A percentile compares a stretch with the other conserved stretches of the same genome.
Conservation (phyloP, 2,329 filamentous ascomycete genomes). For the Remersonia thermophila region DNA sequence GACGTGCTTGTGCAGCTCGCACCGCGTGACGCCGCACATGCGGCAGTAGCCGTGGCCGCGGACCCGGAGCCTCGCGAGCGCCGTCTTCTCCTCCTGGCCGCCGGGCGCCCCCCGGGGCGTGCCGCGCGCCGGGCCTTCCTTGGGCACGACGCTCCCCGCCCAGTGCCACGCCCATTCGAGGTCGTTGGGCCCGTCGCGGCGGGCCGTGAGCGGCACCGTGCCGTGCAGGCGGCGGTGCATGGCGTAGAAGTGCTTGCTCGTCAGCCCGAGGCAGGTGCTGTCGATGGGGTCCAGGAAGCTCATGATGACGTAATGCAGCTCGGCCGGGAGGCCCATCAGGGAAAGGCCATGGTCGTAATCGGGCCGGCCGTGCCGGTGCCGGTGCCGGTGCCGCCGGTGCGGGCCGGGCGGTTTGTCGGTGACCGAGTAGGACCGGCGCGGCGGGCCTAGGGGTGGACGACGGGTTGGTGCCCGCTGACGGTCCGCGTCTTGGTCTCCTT, state of each 20-base stretch:
- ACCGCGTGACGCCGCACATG: constrained; percentile 48
- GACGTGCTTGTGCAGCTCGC: constrained; percentile 52
- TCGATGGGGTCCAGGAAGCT: constrained; percentile 54
- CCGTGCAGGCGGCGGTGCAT: constrained; percentile 46
- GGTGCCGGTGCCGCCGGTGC: too few species aligned
- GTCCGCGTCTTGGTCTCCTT: too few species aligned
- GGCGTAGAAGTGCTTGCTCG: constrained; percentile 44
- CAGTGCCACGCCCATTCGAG: constrained; percentile 53
- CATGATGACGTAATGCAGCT: constrained; percentile 49
- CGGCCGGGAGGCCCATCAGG: constrained; percentile 41
- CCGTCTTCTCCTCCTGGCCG: too few species aligned
- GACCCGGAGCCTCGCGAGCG: constrained; percentile 36
- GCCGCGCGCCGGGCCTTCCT: constrained; percentile 12
- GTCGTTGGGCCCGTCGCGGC: constrained; percentile 48
- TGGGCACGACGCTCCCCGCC: constrained; percentile 32
- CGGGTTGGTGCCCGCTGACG: constrained; percentile 3
- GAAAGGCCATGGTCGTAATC: constrained; percentile 31
- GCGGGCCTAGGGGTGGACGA: constrained; percentile 30
- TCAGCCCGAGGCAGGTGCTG: constrained; percentile 48
- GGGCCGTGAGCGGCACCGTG: constrained; percentile 41
- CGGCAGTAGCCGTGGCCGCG: constrained; percentile 49
- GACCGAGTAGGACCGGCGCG: constrained; percentile 47
- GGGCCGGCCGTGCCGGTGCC: too few species aligned
- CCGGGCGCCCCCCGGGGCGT: too few species aligned
- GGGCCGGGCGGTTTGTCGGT: constrained; percentile 46